Evolutionary conservation across 495 filamentous ascomycete genomes (phyloP).

Genomic region (Chaetomium cochliodes): DNA sequence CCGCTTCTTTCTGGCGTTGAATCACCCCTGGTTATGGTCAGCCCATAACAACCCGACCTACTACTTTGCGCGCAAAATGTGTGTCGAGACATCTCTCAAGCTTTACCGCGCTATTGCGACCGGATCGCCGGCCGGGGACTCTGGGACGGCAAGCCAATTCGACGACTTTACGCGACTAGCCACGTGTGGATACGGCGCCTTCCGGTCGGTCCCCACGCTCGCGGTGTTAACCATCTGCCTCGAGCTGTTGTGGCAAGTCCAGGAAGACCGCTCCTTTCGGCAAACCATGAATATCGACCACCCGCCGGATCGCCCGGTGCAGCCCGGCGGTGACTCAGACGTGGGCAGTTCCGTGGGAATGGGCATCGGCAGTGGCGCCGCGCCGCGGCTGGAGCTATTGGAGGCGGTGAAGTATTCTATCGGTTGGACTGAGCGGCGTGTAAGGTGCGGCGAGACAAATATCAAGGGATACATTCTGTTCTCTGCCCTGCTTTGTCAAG

Average conservation of each 20-base stretch:
- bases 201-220: conserved; percentile 45
- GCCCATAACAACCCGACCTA: conserved; percentile 42
- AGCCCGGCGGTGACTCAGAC: conserved; percentile 32
- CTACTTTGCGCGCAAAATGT: conserved; percentile 49
- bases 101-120: conserved; percentile 39
- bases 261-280: conserved; percentile 52
- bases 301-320: conserved; percentile 21
- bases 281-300: conserved; percentile 38
- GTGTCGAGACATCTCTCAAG: conserved; percentile 46
- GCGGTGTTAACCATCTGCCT: conserved; percentile 47
- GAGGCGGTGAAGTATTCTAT: conserved; percentile 49
- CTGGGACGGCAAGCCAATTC: conserved; percentile 24
- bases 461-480: conserved; percentile 54
- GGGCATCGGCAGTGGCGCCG: conserved; percentile 31
- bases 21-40: conserved; percentile 39
- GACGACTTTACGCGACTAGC: conserved; percentile 47
- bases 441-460: conserved; percentile 57
- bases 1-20: conserved; percentile 57
- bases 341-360: conserved; percentile 28
- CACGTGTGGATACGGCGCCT: conserved; percentile 48
- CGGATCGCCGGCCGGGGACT: conserved; percentile 25
- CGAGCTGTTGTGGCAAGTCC: conserved; percentile 51
- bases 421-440: conserved; percentile 43
- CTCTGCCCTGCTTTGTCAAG: conserved; percentile 45
- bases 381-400: conserved; percentile 47